These are phyloP conservation scores for Colletotrichum neosansevieriae DNA, from an alignment of 2,329 filamentous ascomycete species.

Conservation along the genomic window DNA sequence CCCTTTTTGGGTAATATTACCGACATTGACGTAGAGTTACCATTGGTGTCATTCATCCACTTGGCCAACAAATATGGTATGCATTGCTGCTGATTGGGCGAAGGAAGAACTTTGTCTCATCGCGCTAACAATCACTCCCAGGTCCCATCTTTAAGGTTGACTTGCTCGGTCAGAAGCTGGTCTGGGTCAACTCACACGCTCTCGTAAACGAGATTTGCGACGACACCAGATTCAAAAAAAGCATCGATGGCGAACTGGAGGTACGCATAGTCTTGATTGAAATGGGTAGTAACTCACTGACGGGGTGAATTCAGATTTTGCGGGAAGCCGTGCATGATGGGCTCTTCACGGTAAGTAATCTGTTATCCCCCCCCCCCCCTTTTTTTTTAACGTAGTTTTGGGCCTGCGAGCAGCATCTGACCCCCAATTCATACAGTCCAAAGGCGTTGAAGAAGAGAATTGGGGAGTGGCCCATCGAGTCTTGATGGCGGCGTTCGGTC, in stretches of 20 bases:
- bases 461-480: constrained; percentile 70
- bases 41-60: constrained; percentile 65
- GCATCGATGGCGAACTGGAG: constrained; percentile 59
- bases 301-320: constrained; percentile 55
- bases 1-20: constrained; percentile 75
- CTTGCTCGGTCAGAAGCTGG: constrained; percentile 57
- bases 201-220: constrained; percentile 74
- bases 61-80: constrained; percentile 76
- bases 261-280: background rate
- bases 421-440: background rate
- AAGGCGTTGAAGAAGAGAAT: constrained; percentile 35
- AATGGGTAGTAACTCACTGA: background rate
- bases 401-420: background rate
- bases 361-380: no score
- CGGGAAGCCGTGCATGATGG: constrained; percentile 65
- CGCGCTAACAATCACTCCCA: constrained; percentile 42
- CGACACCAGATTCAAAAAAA: constrained; percentile 74
- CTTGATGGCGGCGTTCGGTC: constrained; percentile 77
- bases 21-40: constrained; percentile 70
- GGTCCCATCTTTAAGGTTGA: constrained; percentile 70
- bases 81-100: constrained; percentile 29
- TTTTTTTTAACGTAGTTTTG: no score
- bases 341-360: constrained; percentile 41
- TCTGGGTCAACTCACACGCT: constrained; percentile 65
- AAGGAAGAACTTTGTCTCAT: background rate